phyloP scores from a whole-genome alignment of 2,329 filamentous ascomycete genomes.

The Aspergillus sp. region DNA sequence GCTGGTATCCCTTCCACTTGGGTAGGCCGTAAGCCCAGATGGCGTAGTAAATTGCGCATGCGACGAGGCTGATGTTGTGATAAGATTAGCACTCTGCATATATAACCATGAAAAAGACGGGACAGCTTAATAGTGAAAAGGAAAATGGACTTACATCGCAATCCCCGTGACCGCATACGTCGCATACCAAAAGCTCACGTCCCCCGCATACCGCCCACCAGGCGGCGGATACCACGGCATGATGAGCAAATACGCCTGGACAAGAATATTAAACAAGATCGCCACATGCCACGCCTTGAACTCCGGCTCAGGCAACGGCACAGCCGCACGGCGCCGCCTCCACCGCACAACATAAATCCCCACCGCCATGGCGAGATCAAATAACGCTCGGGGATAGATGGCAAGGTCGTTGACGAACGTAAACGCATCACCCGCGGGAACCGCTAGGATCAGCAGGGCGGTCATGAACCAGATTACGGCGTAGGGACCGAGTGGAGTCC shows the following conservation, averaged over 20 bases:
- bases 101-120: too few species aligned
- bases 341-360: conserved; percentile 64
- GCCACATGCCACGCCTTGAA: conserved; percentile 65
- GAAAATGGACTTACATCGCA: conserved; percentile 59
- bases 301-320: conserved; percentile 53
- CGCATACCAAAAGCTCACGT: conserved; percentile 75
- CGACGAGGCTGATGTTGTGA: conserved; percentile 46
- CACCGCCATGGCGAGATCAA: conserved; percentile 59
- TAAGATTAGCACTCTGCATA: too few species aligned
- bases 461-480: conserved; percentile 62
- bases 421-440: conserved; percentile 68
- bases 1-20: conserved; percentile 54
- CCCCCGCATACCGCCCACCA: conserved; percentile 62
- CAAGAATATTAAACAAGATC: conserved; percentile 62
- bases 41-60: conserved; percentile 63
- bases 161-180: conserved; percentile 70
- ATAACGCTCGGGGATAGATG: conserved; percentile 63
- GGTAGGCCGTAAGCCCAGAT: conserved; percentile 64
- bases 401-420: conserved; percentile 64
- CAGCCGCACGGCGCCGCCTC: conserved; percentile 55
- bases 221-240: conserved; percentile 75
- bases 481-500: conserved; percentile 65
- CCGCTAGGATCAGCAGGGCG: conserved; percentile 62
- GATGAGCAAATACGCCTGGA: conserved; percentile 65
- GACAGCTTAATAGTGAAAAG: too few species aligned